Evolutionary conservation across 805 yeast species (phyloP), one percentile per base, ranked within the genome.

Genomic region (Candida mattraensis): DNA sequence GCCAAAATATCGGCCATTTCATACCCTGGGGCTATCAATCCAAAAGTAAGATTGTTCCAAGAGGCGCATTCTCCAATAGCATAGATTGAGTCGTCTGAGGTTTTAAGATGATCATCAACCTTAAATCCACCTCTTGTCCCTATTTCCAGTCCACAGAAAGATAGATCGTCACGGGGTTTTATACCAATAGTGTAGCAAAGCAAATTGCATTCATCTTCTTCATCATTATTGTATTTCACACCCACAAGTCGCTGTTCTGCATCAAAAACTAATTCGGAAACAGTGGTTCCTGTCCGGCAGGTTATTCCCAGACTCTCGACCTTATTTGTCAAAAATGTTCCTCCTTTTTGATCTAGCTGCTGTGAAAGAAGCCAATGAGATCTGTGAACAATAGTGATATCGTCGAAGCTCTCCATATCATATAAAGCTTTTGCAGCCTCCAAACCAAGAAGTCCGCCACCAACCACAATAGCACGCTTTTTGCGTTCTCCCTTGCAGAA

Each of bases 221-320:
- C 50, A 4, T 63, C 66, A 30, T 52, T 51, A 22, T 42, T 43
- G 40, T 58, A 60, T 24, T 37, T 44, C 21, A 63, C 58, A 11
- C 48, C 51, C 10, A 30, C 30, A 11, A 60, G 43, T 14, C 49
- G 44, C 5, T 40, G 13, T 4, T 44, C 39, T 8, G 45, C 43
- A 19, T 56, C 61, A 30, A 55, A 58, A n/a, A 70, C 57, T 48
- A 74, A 70, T 37, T 69, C 72, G 30, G 66, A 67, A 18, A 74
- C 64, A 37, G 73, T 67, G 19, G 76, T 70, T 42, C 71, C 76
- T 30, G 72, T 61, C 54, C 72, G 70, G 40, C 74, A 76, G 39
- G 72, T 66, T 24, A 75, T 66, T 20, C 80, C 80, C 30, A 76
- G 62, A 47, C 67, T 70, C 42, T 67, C 64, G 18, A 76, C 79